Evolutionary conservation across 2,329 filamentous ascomycete genomes (phyloP).

Genomic region (Didymella keratinophila): DNA sequence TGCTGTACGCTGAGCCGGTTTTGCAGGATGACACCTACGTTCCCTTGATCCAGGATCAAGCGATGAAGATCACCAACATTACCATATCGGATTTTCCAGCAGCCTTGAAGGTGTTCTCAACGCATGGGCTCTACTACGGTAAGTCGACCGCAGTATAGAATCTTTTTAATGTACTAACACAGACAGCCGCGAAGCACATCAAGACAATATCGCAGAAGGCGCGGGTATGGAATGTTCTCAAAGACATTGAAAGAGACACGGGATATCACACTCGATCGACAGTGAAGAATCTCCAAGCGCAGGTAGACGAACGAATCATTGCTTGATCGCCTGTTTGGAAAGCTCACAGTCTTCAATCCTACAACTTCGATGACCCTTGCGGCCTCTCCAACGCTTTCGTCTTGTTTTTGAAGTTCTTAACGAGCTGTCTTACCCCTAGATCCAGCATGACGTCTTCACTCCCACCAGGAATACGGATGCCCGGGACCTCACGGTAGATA

Average conservation of each 20-base stretch:
- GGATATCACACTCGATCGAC: slow-evolving; percentile 42
- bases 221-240: slow-evolving; percentile 43
- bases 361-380: slow-evolving; percentile 54
- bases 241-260: slow-evolving; percentile 43
- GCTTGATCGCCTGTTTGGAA: not conserved
- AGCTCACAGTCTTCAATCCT: not conserved
- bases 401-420: slow-evolving; percentile 71
- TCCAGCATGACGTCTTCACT: slow-evolving; percentile 78
- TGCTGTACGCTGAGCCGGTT: slow-evolving; percentile 44
- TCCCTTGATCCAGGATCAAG: slow-evolving; percentile 42
- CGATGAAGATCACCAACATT: slow-evolving; percentile 41
- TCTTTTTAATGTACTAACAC: not conserved
- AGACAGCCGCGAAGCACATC: slow-evolving; percentile 47
- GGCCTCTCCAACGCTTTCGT: slow-evolving; percentile 60
- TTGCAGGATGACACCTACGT: slow-evolving; percentile 38
- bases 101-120: slow-evolving; percentile 42
- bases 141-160: slow-evolving; percentile 3
- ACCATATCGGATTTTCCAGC: slow-evolving; percentile 46
- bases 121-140: slow-evolving; percentile 46
- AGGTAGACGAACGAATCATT: slow-evolving; percentile 29
- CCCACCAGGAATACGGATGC: slow-evolving; percentile 68
- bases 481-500: slow-evolving; percentile 71
- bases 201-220: slow-evolving; percentile 44
- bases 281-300: slow-evolving; percentile 39
- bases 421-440: slow-evolving; percentile 72